Conservation (phyloP, 805 yeast species). For the Lachancea fermentati region DNA sequence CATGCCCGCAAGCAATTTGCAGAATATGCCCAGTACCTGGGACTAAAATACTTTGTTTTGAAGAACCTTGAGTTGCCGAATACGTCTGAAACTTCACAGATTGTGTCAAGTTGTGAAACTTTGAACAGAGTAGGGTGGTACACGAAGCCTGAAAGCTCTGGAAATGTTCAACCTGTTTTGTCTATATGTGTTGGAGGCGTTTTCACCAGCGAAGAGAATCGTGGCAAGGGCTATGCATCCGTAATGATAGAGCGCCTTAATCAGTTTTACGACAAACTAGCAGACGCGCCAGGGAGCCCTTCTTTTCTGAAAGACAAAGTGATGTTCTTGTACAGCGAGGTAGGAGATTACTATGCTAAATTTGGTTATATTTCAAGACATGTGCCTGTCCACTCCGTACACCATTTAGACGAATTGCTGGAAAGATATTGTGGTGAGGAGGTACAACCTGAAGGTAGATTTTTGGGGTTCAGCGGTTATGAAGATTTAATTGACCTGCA, state of each 20-base stretch:
- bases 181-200: slow-evolving; percentile 55
- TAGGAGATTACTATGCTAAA: slow-evolving; percentile 58
- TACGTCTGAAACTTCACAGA: slow-evolving; percentile 27
- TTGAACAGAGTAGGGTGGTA: slow-evolving; percentile 35
- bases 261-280: slow-evolving; percentile 29
- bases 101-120: slow-evolving; percentile 40
- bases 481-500: slow-evolving; percentile 29
- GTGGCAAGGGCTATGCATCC: slow-evolving; percentile 54
- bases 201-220: slow-evolving; percentile 41
- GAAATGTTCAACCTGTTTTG: slow-evolving; percentile 27
- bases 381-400: slow-evolving; percentile 34
- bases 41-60: slow-evolving; percentile 34
- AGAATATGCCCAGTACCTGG: slow-evolving; percentile 23
- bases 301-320: slow-evolving; percentile 31
- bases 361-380: slow-evolving; percentile 52
- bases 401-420: slow-evolving; percentile 19
- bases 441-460: slow-evolving; percentile 8
- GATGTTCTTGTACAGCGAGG: slow-evolving; percentile 61
- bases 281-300: slow-evolving; percentile 17
- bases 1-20: slow-evolving; percentile 15
- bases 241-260: slow-evolving; percentile 39
- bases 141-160: slow-evolving; percentile 21
- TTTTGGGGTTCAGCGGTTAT: slow-evolving; percentile 31
- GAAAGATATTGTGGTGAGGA: slow-evolving; percentile 13
- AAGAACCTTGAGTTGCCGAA: slow-evolving; percentile 23